Evolutionary conservation across 2,329 filamentous ascomycete genomes (phyloP), one percentile per base, ranked within the genome.

Genomic region (Pyrenochaeta sp.): DNA sequence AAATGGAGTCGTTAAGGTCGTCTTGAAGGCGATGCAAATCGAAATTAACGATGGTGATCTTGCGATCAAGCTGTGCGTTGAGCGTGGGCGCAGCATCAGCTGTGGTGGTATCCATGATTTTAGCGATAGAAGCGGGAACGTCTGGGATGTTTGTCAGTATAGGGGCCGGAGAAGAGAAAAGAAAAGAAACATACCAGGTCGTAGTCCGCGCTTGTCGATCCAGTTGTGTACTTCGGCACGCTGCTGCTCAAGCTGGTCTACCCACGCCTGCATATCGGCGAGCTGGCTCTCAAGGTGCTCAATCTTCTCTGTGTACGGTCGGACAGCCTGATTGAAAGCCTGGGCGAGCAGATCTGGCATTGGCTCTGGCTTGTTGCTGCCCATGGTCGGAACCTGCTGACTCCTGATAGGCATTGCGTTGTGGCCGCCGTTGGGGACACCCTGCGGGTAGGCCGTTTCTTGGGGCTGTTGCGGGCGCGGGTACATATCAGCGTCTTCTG

Each of bases 41-140:
- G 69, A 84, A 84, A 76, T 85, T 85, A 54, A 85, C 82, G 54
- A 85, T 84, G 37, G 83, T 85, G 75, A 85, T 85, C 66, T 85
- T 85, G 78, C 83, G 83, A 72, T 85, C 83, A 59, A 85, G 81
- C 68, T 85, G 83, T n/a, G 82, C 82, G 68, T 84, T 84, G 60
- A 85, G 80, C 1, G 82, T 83, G 34, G 78, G 73, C 34, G 83
- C 82, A 24, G 81, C 81, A 60, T 82, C 79, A 22, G 82, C 79
- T 5, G 79, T 80, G 45, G 81, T 77, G 27, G 75, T 76, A 71
- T 85, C 83, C 83, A 85, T 85, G 59, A 81, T 80, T 62, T 81
- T 79, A 43, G 83, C 83, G 60, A 85, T 84, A 58, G 76, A 78
- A 32, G 81, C 78, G 32, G 83, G 83, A 8, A 85, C 83, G 58